Conservation (phyloP, 73 alveolate genomes). For the Vitrella brassicaformis region DNA sequence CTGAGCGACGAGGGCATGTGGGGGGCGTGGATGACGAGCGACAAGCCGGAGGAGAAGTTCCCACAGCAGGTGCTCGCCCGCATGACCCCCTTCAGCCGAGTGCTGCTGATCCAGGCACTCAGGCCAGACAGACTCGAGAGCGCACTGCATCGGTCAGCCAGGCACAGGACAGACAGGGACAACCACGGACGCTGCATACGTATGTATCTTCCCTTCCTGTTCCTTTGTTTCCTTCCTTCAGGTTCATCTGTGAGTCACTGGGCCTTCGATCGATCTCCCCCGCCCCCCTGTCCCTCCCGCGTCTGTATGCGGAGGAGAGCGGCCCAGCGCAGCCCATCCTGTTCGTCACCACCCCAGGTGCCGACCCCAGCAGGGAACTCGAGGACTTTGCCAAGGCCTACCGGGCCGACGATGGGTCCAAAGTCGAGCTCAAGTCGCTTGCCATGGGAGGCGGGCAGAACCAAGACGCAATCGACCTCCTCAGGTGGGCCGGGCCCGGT, state of each 20-base stretch:
- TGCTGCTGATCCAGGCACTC: constrained; percentile 84
- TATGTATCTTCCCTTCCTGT: too few species aligned
- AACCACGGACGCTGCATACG: too few species aligned
- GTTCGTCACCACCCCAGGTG: constrained; percentile 95
- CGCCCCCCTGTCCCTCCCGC: constrained; percentile 76
- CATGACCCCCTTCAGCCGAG: constrained; percentile 84
- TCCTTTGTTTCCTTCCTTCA: too few species aligned
- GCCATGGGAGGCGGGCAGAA: constrained; percentile 99
- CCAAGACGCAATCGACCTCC: constrained; percentile 80
- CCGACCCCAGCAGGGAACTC: constrained; percentile 98
- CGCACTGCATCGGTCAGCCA: constrained; percentile 80
- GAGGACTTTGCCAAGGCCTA: constrained; percentile 89
- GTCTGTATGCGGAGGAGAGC: constrained; percentile 71
- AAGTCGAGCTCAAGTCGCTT: constrained; percentile 88
- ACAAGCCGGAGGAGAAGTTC: constrained; percentile 57
- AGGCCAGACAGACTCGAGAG: constrained; percentile 98
- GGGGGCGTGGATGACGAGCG: constrained; percentile 24
- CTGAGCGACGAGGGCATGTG: constrained; percentile 22
- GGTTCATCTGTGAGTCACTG: constrained; percentile 88
- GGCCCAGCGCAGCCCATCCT: constrained; percentile 61
- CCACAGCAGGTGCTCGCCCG: constrained; percentile 53
- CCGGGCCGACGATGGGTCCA: constrained; percentile 68
- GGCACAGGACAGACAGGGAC: too few species aligned
- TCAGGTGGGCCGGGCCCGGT: constrained; percentile 3
- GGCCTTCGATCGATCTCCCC: constrained; percentile 87